A percentile compares a stretch with the other conserved stretches of the same genome.
phyloP scores from a whole-genome alignment of 1,284 basidiomycete genomes.

The Paramarasmius palmivorus region DNA sequence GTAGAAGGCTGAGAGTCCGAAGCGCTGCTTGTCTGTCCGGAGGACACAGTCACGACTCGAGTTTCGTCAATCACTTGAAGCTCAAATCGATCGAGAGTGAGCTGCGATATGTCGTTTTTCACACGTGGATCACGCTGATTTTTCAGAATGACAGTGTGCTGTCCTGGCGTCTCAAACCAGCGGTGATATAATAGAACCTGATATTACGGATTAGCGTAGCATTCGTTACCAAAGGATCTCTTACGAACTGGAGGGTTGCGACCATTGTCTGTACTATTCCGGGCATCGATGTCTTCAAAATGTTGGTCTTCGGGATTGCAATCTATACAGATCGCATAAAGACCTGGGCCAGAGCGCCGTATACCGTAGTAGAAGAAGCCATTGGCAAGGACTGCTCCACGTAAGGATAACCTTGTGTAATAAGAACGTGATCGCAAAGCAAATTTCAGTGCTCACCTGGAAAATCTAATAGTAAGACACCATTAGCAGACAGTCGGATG shows the following conservation, averaged over 20 bases:
- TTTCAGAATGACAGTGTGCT: not conserved
- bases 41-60: not conserved
- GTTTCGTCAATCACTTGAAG: conserved; percentile 21
- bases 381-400: conserved; percentile 23
- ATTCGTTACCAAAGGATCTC: not conserved
- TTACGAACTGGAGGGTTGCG: conserved; percentile 26
- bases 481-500: not conserved
- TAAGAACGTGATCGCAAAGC: not conserved
- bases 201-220: not conserved
- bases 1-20: too few species aligned
- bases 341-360: conserved; percentile 17
- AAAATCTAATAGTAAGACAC: conserved; percentile 8
- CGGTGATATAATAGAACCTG: not conserved
- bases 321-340: conserved; percentile 28
- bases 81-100: conserved; percentile 29
- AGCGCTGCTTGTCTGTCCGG: too few species aligned
- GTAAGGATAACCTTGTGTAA: not conserved
- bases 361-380: conserved; percentile 32
- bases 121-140: not conserved
- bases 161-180: not conserved
- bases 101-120: conserved; percentile 26
- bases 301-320: too few species aligned
- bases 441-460: conserved; percentile 1
- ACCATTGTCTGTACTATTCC: conserved; percentile 26
- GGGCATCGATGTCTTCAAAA: conserved; percentile 24